phyloP scores from a whole-genome alignment of 1,139 yeast genomes.

The Protomyces arabidopsidicola region DNA sequence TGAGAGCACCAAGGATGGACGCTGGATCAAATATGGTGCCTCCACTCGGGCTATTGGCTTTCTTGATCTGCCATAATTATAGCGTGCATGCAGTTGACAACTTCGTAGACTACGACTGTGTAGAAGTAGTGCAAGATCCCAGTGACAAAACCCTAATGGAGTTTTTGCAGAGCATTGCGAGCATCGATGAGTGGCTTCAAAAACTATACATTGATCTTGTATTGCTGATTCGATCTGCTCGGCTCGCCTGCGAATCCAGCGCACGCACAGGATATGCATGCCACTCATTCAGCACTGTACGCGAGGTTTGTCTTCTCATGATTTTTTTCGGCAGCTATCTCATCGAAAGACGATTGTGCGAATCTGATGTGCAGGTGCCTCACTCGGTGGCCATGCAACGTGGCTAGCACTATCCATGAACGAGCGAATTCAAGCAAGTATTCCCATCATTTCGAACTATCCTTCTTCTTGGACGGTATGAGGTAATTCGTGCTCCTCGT shows the following conservation, averaged over 20 bases:
- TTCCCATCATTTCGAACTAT: slow-evolving; percentile 33
- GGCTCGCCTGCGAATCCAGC: slow-evolving; percentile 42
- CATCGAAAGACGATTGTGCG: slow-evolving; percentile 33
- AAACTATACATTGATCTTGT: too few species aligned
- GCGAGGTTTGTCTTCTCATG: slow-evolving; percentile 49
- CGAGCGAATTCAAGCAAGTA: slow-evolving; percentile 29
- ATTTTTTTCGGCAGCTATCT: slow-evolving; percentile 48
- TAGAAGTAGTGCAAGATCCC: too few species aligned
- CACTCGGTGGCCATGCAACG: slow-evolving; percentile 59
- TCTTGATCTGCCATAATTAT: background rate
- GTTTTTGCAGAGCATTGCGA: too few species aligned
- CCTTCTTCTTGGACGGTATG: too few species aligned
- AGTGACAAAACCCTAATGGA: too few species aligned
- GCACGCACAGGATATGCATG: slow-evolving; percentile 54
- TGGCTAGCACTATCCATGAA: slow-evolving; percentile 39
- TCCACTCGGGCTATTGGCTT: background rate
- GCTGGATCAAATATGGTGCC: background rate
- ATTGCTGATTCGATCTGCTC: too few species aligned
- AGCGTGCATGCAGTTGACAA: too few species aligned
- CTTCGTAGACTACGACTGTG: too few species aligned
- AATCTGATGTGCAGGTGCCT: slow-evolving; percentile 51
- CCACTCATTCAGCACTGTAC: slow-evolving; percentile 47
- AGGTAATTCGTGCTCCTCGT: too few species aligned
- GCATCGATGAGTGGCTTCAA: too few species aligned
- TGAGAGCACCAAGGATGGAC: background rate